phyloP scores from a whole-genome alignment of 2,329 filamentous ascomycete species.

The Aspergillus cejpii region DNA sequence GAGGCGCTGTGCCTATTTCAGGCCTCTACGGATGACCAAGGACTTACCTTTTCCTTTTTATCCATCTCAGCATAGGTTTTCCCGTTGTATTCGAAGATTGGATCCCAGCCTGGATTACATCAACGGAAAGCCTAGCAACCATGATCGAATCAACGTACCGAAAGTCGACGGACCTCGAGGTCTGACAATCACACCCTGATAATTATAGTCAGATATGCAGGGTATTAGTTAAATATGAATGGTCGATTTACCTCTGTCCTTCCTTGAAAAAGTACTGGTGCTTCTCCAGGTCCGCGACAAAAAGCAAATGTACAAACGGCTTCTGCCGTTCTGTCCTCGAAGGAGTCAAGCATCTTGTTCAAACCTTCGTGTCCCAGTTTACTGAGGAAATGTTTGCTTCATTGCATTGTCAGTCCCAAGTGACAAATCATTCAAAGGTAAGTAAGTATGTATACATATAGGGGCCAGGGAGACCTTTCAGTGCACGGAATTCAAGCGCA shows the following conservation, averaged over 20 bases:
- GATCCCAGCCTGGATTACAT: constrained; percentile 70
- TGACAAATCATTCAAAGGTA: constrained; percentile 9
- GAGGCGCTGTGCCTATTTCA: not conserved
- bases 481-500: constrained; percentile 82
- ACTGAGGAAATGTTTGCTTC: constrained; percentile 88
- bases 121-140: not conserved
- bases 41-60: constrained; percentile 70
- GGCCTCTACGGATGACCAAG: not conserved
- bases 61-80: constrained; percentile 96
- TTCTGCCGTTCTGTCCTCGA: constrained; percentile 83
- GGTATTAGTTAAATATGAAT: not conserved
- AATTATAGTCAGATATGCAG: constrained; percentile 4
- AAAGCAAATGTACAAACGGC: constrained; percentile 96
- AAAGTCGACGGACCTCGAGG: constrained; percentile 74
- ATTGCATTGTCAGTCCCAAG: constrained; percentile 5
- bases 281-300: constrained; percentile 72
- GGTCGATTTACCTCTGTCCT: constrained; percentile 60
- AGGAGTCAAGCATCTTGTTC: constrained; percentile 82
- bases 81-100: constrained; percentile 89
- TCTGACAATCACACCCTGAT: constrained; percentile 70
- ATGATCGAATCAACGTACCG: constrained; percentile 51
- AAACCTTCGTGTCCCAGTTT: constrained; percentile 75
- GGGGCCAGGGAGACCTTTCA: constrained; percentile 84
- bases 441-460: constrained; percentile 73
- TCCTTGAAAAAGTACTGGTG: constrained; percentile 86